Conservation (phyloP, 2,329 filamentous ascomycete genomes). For the Neonectria coccinea region DNA sequence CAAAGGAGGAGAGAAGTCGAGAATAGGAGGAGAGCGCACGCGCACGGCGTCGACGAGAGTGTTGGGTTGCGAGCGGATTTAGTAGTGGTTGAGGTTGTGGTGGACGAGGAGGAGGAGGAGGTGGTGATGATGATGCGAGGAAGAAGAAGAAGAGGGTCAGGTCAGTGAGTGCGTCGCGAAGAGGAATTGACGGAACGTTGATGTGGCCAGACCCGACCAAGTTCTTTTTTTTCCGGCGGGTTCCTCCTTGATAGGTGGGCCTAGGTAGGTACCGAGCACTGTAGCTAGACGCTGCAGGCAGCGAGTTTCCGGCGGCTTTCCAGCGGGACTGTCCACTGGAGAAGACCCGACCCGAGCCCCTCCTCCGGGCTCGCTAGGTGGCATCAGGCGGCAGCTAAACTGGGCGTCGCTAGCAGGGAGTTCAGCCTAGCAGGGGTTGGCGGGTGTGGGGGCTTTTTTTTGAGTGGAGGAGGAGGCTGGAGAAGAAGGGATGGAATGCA, state of each 20-base stretch:
- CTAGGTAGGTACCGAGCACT: conserved; percentile 7
- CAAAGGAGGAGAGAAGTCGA: conserved; percentile 23
- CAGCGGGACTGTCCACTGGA: conserved; percentile 19
- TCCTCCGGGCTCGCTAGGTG: background rate
- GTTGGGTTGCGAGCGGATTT: conserved; percentile 1
- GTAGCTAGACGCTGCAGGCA: background rate
- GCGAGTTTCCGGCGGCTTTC: background rate
- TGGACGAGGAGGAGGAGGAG: conserved; percentile 1
- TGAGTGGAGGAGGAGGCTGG: conserved; percentile 32
- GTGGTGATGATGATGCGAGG: conserved; percentile 21
- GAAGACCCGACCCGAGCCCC: conserved; percentile 1
- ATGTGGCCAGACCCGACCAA: conserved; percentile 26
- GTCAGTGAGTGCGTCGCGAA: conserved; percentile 12
- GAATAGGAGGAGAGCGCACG: conserved; percentile 32
- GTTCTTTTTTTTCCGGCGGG: conserved; percentile 13
- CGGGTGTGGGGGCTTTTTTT: conserved; percentile 2
- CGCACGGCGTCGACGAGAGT: conserved; percentile 12
- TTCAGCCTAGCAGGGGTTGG: background rate
- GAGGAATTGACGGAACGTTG: conserved; percentile 27
- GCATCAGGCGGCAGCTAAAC: conserved; percentile 2
- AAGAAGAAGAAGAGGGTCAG: conserved; percentile 9
- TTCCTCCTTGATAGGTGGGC: conserved; percentile 19
- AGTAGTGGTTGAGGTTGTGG: background rate
- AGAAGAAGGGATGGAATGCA: conserved; percentile 36
- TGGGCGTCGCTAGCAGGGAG: background rate